Evolutionary conservation across 2,329 filamentous ascomycete genomes (phyloP).

Genomic region (Stagonosporopsis rhizophila): DNA sequence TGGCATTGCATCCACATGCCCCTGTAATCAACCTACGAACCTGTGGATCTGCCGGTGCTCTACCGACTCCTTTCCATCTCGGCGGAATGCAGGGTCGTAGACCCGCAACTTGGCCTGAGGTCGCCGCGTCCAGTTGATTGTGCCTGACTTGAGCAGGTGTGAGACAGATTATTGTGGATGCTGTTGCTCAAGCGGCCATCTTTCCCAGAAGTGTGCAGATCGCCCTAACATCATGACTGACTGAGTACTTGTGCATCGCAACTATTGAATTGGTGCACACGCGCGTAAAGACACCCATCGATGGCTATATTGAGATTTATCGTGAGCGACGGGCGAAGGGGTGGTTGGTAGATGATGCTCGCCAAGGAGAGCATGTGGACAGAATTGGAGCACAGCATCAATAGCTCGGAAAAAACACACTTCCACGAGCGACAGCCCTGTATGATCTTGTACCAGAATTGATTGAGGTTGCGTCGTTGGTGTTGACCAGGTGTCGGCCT

Average conservation of each 20-base stretch:
- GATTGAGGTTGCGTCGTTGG: slow-evolving; percentile 5
- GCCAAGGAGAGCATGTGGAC: slow-evolving; percentile 7
- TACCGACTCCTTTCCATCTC: slow-evolving; percentile 11
- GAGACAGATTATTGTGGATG: background rate
- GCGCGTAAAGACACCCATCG: background rate
- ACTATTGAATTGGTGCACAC: slow-evolving; percentile 7
- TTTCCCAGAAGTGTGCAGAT: background rate
- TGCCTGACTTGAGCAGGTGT: background rate
- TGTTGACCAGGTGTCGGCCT: too few relatives aligned
- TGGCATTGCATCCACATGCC: slow-evolving; percentile 4
- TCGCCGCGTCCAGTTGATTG: slow-evolving; percentile 16
- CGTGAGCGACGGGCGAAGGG: background rate
- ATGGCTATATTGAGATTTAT: slow-evolving; percentile 2
- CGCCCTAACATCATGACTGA: background rate
- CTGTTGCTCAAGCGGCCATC: background rate
- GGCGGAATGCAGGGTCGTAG: slow-evolving; percentile 7
- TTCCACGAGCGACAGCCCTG: slow-evolving; percentile 9
- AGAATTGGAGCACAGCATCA: slow-evolving; percentile 9
- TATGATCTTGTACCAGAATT: slow-evolving; percentile 6
- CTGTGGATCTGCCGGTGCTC: slow-evolving; percentile 13
- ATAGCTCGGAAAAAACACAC: slow-evolving; percentile 8
- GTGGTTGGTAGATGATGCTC: slow-evolving; percentile 10
- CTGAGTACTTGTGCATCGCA: background rate
- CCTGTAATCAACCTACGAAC: slow-evolving; percentile 16
- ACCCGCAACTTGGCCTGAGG: slow-evolving; percentile 6